Percentiles rank a stretch among this genome's conserved stretches.
phyloP scores from a whole-genome alignment of 148 eudicot species.

The Salicornia ramosissima region DNA sequence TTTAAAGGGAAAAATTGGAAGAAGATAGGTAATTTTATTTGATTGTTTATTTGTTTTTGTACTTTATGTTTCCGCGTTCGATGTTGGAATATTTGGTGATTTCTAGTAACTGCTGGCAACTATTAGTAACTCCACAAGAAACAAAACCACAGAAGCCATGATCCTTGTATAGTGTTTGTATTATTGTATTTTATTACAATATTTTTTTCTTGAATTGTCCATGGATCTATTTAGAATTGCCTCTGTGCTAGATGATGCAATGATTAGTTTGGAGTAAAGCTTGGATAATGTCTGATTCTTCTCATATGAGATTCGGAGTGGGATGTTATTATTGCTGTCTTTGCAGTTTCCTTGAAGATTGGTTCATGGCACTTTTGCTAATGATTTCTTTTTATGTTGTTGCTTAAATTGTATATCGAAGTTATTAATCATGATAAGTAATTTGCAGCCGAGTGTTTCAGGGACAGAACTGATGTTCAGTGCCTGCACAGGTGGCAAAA shows the following conservation, averaged over 20 bases:
- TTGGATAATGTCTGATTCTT: too few relatives aligned
- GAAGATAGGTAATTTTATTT: constrained; percentile 92
- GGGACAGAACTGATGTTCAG: constrained; percentile 93
- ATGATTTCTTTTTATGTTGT: not conserved
- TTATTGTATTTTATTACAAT: too few relatives aligned
- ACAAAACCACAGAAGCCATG: too few relatives aligned
- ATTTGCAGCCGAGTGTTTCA: constrained; percentile 85
- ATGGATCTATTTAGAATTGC: not conserved
- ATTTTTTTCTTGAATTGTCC: not conserved
- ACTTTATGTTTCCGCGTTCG: not conserved
- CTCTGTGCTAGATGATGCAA: not conserved
- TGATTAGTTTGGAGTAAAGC: too few relatives aligned
- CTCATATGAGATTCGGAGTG: not conserved
- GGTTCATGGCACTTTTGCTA: not conserved
- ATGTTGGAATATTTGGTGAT: not conserved
- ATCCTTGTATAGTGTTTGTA: too few relatives aligned
- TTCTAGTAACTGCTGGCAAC: too few relatives aligned
- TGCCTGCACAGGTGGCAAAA: constrained; percentile 99
- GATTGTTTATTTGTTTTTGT: not conserved
- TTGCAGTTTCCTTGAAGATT: not conserved
- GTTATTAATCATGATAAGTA: constrained; percentile 18
- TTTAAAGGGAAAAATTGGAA: constrained; percentile 91
- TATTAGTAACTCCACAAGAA: too few relatives aligned
- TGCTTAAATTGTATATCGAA: not conserved
- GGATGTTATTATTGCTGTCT: not conserved